These are phyloP conservation scores for Coffea humblotiana DNA, from an alignment of 305 asterid genomes.

Conservation along the genomic window DNA sequence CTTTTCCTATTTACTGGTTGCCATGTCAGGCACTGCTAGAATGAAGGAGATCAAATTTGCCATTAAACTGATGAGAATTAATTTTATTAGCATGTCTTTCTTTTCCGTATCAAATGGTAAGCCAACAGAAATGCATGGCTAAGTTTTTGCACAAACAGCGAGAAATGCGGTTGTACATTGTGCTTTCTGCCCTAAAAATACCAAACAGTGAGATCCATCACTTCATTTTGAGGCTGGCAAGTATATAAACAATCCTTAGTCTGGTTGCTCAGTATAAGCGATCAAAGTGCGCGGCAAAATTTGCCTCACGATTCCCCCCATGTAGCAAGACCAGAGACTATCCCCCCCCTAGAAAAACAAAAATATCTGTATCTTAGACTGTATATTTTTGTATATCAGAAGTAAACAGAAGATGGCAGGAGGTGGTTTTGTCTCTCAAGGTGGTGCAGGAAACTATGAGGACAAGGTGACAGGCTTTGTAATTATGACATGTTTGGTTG, in stretches of 20 bases:
- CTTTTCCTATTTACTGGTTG: no score
- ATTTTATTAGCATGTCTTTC: no score
- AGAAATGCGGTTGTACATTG: not conserved
- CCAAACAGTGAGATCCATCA: not conserved
- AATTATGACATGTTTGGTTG: conserved; percentile 52
- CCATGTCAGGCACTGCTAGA: no score
- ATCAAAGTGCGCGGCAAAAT: not conserved
- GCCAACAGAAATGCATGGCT: not conserved
- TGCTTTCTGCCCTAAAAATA: not conserved
- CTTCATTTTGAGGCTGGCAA: not conserved
- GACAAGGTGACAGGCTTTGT: conserved; percentile 59
- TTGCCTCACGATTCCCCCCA: not conserved
- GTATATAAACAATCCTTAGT: not conserved
- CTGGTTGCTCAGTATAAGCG: not conserved
- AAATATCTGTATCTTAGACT: not conserved
- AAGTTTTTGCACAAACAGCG: not conserved
- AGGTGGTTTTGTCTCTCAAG: conserved; percentile 24
- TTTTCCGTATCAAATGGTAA: no score
- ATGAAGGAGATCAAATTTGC: no score
- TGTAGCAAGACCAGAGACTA: conserved; percentile 6
- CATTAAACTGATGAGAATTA: no score
- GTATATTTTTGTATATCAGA: not conserved
- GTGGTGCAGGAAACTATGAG: conserved; percentile 30
- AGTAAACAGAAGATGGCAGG: conserved; percentile 46
- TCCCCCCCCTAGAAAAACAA: not conserved